Evolutionary conservation across 106 monocot genomes (phyloP).

Genomic region (Xerophyta viscosa): DNA sequence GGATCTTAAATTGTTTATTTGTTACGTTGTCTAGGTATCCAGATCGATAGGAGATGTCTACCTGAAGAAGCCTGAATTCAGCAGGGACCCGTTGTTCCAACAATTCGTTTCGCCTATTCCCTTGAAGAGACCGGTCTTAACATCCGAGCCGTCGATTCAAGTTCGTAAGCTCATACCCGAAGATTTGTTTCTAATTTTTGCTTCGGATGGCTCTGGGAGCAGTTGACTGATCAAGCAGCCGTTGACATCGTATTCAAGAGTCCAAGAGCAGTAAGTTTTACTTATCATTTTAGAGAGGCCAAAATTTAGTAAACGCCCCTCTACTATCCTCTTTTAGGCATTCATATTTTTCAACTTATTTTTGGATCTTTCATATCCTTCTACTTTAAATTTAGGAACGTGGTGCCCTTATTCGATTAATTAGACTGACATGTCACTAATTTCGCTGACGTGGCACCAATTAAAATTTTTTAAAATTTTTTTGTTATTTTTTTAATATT

Average conservation of each 20-base stretch:
- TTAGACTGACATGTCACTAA: too few relatives aligned
- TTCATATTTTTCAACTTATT: too few relatives aligned
- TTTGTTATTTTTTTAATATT: too few relatives aligned
- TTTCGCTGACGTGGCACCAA: too few relatives aligned
- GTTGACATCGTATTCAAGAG: conserved; percentile 51
- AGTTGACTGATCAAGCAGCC: conserved; percentile 47
- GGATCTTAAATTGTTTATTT: not conserved
- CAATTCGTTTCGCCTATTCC: conserved; percentile 35
- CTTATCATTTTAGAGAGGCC: too few relatives aligned
- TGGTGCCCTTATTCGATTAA: too few relatives aligned
- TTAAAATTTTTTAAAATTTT: too few relatives aligned
- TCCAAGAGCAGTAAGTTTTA: conserved; percentile 39
- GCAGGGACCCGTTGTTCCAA: conserved; percentile 37
- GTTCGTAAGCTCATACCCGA: conserved; percentile 32
- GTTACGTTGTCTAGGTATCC: conserved; percentile 20
- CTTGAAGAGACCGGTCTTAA: conserved; percentile 52
- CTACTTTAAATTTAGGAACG: too few relatives aligned
- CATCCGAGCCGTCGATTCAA: conserved; percentile 44
- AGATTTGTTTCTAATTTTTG: conserved; percentile 64
- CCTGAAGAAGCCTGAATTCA: conserved; percentile 36
- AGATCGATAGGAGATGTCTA: conserved; percentile 41
- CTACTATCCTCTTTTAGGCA: too few relatives aligned
- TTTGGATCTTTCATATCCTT: too few relatives aligned
- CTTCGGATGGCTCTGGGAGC: conserved; percentile 79
- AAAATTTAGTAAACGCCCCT: too few relatives aligned